Evolutionary conservation across 805 yeast species (phyloP), one percentile per base, ranked within the genome.

Genomic region (Monosporozyma yasuniensis): DNA sequence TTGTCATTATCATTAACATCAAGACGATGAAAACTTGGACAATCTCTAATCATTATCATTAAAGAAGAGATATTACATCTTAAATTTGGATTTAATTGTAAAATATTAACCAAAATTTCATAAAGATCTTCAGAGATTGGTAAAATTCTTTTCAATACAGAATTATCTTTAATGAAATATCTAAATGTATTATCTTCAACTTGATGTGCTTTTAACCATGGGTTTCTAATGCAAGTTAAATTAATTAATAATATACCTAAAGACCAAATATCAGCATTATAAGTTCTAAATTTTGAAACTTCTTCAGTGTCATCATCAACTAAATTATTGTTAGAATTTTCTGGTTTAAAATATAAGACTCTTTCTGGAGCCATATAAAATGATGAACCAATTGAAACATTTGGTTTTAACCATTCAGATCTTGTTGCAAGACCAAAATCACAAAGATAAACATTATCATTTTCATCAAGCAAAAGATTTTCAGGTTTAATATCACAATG

Each of bases 401-500:
- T 84, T 54, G 84, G 79, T 52, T 83, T 79, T 39, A 84, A 76
- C 51, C 63, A 69, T 42, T 72, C 69, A 8, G 77, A 73, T 47
- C 79, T 76, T 52, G 93, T 79, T 18, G 97, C 89, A 22, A 91
- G 73, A 3, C 98, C 98, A 67, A 93, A 91, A 69, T 91, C 99
- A 37, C 95, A 67, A 11, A 91, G 53, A 84, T 72, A 54, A 75
- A 77, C 52, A 83, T 71, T 50, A 70, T 74, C 49, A 74, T 65
- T 50, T 80, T 87, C 58, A 76, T 73, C 61, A 67, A 90, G 81
- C 58, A 93, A 72, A 49, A 93, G 77, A 70, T 93, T 93, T 66
- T 93, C 98, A 6, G 99, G 99, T 71, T 93, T 93, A 56, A 90
- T 79, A 67, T 90, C 98, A 63, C 97, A 86, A 63, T 90, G 98